phyloP scores from a whole-genome alignment of 768 basidiomycete genomes.

The Suillus hirtellus region DNA sequence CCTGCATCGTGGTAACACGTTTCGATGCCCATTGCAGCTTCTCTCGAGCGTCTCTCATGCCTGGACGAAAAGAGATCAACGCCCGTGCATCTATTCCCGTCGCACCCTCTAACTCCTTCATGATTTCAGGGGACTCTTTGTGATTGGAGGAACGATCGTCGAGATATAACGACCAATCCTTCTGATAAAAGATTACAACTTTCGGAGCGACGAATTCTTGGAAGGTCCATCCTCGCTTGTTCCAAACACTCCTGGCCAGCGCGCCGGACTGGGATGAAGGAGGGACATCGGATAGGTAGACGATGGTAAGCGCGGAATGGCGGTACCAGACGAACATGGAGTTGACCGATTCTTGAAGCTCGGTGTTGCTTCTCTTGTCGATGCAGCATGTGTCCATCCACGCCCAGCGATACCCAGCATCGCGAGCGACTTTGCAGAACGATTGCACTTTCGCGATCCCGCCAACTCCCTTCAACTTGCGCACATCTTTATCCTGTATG shows the following conservation, averaged over 20 bases:
- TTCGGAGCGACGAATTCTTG: not conserved
- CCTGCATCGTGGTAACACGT: not conserved
- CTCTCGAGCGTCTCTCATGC: not conserved
- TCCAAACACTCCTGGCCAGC: not conserved
- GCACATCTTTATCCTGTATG: not conserved
- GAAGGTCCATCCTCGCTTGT: not conserved
- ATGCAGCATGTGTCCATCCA: not conserved
- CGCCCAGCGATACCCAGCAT: not conserved
- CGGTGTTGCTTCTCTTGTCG: not conserved
- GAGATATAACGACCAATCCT: not conserved
- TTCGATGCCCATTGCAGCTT: not conserved
- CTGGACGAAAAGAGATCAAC: not conserved
- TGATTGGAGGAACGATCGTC: not conserved
- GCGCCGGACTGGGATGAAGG: not conserved
- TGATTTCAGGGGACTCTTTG: not conserved
- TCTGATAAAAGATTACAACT: not conserved
- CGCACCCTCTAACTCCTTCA: not conserved
- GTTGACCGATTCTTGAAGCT: not conserved
- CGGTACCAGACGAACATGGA: not conserved
- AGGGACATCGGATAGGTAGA: not conserved
- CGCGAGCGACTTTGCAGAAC: not conserved
- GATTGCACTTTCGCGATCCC: not conserved
- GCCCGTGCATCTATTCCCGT: not conserved
- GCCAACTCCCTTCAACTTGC: accelerated
- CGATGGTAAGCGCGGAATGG: not conserved